Evolutionary conservation across 257 asterid species (phyloP).

Genomic region (Plantago elongata): DNA sequence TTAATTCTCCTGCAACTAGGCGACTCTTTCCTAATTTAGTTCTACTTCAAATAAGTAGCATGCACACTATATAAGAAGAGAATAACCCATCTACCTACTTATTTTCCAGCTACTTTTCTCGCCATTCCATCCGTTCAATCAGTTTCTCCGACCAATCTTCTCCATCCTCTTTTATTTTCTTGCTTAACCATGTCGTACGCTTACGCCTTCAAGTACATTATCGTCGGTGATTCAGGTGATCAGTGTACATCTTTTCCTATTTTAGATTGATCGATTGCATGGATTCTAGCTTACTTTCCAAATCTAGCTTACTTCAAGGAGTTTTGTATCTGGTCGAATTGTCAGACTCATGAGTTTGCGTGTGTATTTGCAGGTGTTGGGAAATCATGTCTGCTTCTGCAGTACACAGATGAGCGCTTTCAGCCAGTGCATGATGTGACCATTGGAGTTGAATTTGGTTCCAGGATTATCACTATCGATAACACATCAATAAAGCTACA

Average conservation of each 20-base stretch:
- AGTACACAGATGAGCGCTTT: slow-evolving; percentile 74
- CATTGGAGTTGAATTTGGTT: slow-evolving; percentile 76
- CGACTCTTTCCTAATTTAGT: too few relatives aligned
- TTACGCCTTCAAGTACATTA: slow-evolving; percentile 75
- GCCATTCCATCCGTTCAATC: too few relatives aligned
- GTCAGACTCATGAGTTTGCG: too few relatives aligned
- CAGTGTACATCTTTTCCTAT: slow-evolving; percentile 9
- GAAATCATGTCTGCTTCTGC: slow-evolving; percentile 78
- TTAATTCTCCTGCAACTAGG: too few relatives aligned
- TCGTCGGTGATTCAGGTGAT: slow-evolving; percentile 92
- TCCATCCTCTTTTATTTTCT: too few relatives aligned
- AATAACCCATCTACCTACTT: background rate
- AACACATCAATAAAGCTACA: slow-evolving; percentile 69
- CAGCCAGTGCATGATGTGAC: slow-evolving; percentile 82
- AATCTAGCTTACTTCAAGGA: too few relatives aligned
- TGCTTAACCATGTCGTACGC: slow-evolving; percentile 60
- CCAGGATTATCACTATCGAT: slow-evolving; percentile 64
- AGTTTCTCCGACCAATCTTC: too few relatives aligned
- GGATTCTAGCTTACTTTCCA: too few relatives aligned
- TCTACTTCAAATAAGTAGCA: background rate
- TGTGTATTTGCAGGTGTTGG: slow-evolving; percentile 56
- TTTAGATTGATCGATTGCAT: too few relatives aligned
- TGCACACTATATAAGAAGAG: background rate
- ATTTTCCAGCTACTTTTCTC: background rate
- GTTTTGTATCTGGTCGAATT: too few relatives aligned